phyloP scores from a whole-genome alignment of 2,329 filamentous ascomycete genomes.

The Monilinia polystroma region DNA sequence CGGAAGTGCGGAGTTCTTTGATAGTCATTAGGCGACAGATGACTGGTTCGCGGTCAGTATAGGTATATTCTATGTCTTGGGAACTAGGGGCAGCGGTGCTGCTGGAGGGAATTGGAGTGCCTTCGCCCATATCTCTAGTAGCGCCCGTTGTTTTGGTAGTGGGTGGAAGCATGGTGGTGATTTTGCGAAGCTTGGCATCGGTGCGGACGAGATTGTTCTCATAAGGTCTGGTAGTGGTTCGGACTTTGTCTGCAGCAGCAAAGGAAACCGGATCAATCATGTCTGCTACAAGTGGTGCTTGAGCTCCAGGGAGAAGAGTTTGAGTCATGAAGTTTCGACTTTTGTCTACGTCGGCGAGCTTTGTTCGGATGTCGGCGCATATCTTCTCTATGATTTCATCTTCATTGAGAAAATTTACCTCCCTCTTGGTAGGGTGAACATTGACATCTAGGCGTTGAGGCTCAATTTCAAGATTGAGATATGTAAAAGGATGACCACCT shows the following conservation, averaged over 20 bases:
- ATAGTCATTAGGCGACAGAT: slow-evolving; percentile 78
- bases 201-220: slow-evolving; percentile 90
- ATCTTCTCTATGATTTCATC: slow-evolving; percentile 91
- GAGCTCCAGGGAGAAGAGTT: slow-evolving; percentile 73
- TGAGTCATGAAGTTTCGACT: slow-evolving; percentile 95
- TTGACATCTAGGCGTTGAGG: slow-evolving; percentile 94
- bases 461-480: slow-evolving; percentile 89
- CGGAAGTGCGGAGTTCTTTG: slow-evolving; percentile 76
- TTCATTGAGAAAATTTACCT: slow-evolving; percentile 96
- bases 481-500: slow-evolving; percentile 89
- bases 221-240: slow-evolving; percentile 61
- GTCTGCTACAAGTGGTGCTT: slow-evolving; percentile 39
- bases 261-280: slow-evolving; percentile 29
- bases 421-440: slow-evolving; percentile 92
- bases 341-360: slow-evolving; percentile 83
- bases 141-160: slow-evolving; percentile 37
- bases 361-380: slow-evolving; percentile 74
- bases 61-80: slow-evolving; percentile 68
- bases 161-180: slow-evolving; percentile 89
- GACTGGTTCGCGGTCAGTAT: slow-evolving; percentile 65
- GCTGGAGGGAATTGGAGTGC: slow-evolving; percentile 33
- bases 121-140: slow-evolving; percentile 20
- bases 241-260: slow-evolving; percentile 25
- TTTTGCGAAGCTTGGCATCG: slow-evolving; percentile 85
- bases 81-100: slow-evolving; percentile 23